A percentile compares a stretch with the other conserved stretches of the same genome.
Conservation (phyloP, 2,329 filamentous ascomycete species). For the Aspergillus bombycis region DNA sequence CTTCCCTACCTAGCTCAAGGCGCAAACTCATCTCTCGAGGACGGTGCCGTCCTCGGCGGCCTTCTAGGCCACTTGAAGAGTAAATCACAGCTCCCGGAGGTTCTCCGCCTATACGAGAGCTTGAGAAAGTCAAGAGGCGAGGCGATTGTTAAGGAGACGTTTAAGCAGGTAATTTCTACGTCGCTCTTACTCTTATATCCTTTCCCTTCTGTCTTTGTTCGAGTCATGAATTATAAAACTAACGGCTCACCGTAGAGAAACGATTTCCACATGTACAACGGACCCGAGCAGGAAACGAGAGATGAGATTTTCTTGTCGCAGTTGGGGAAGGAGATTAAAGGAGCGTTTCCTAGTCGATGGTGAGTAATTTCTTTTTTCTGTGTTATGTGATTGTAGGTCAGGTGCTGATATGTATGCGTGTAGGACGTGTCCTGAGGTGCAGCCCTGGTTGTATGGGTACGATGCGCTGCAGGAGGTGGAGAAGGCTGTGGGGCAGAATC, state of each 20-base stretch:
- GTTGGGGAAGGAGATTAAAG: constrained; percentile 55
- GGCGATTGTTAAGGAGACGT: constrained; percentile 64
- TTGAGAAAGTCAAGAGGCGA: constrained; percentile 54
- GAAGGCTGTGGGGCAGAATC: constrained; percentile 34
- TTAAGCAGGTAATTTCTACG: constrained; percentile 46
- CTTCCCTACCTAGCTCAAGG: constrained; percentile 67
- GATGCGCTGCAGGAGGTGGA: constrained; percentile 62
- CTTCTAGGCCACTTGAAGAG: constrained; percentile 56
- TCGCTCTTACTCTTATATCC: not conserved
- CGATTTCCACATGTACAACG: constrained; percentile 58
- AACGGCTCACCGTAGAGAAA: constrained; percentile 42
- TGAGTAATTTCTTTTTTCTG: constrained; percentile 20
- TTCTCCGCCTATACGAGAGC: constrained; percentile 49
- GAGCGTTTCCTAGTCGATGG: constrained; percentile 66
- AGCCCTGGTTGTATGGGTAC: constrained; percentile 68
- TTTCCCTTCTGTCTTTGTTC: not conserved
- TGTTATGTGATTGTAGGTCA: not conserved
- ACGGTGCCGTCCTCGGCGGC: constrained; percentile 66
- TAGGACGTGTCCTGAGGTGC: constrained; percentile 63
- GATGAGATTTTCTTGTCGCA: constrained; percentile 62
- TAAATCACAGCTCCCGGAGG: constrained; percentile 46
- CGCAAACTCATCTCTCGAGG: constrained; percentile 69
- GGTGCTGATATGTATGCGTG: not conserved
- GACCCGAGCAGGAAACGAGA: constrained; percentile 60
- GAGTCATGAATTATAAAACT: not conserved